Evolutionary conservation across 176 grass and related monocot genomes (phyloP).

Genomic region (Bonia amplexicaulis): DNA sequence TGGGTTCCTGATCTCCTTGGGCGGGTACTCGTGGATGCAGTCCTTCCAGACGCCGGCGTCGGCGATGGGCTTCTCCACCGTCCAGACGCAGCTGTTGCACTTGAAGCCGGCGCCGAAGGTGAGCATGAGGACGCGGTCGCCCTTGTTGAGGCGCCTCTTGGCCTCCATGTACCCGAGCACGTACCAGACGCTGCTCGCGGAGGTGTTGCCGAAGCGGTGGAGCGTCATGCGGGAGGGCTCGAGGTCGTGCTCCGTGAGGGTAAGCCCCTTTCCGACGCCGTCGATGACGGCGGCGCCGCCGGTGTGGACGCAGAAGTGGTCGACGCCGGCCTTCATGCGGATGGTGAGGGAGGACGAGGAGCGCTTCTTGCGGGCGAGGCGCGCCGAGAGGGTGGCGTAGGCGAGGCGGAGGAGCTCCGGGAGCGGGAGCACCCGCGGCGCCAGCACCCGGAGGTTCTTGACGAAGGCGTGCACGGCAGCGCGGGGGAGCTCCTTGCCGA

Average conservation of each 20-base stretch:
- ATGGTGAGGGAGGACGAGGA: conserved; percentile 14
- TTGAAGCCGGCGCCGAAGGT: conserved; percentile 96
- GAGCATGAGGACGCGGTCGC: conserved; percentile 80
- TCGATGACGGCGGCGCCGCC: conserved; percentile 82
- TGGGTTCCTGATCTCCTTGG: conserved; percentile 53
- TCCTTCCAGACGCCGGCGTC: conserved; percentile 73
- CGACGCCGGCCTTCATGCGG: conserved; percentile 56
- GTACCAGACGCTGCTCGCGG: conserved; percentile 93
- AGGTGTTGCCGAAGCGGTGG: conserved; percentile 92
- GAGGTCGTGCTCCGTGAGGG: conserved; percentile 57
- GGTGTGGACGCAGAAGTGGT: conserved; percentile 90
- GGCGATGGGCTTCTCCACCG: conserved; percentile 32
- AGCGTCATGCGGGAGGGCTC: conserved; percentile 88
- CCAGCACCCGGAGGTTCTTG: conserved; percentile 70
- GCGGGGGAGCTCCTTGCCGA: conserved; percentile 77
- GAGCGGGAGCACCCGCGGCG: conserved; percentile 55
- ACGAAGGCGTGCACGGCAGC: conserved; percentile 64
- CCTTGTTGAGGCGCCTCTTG: conserved; percentile 43
- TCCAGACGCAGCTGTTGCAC: conserved; percentile 94
- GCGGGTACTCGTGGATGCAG: conserved; percentile 61
- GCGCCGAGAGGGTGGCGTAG: conserved; percentile 4
- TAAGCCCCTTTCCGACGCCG: conserved; percentile 61
- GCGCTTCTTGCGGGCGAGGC: conserved; percentile 11
- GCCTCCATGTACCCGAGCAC: conserved; percentile 88
- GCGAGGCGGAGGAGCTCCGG: conserved; percentile 52